Evolutionary conservation across 2,329 filamentous ascomycete species (phyloP).

Genomic region (Epicoccum nigrum): DNA sequence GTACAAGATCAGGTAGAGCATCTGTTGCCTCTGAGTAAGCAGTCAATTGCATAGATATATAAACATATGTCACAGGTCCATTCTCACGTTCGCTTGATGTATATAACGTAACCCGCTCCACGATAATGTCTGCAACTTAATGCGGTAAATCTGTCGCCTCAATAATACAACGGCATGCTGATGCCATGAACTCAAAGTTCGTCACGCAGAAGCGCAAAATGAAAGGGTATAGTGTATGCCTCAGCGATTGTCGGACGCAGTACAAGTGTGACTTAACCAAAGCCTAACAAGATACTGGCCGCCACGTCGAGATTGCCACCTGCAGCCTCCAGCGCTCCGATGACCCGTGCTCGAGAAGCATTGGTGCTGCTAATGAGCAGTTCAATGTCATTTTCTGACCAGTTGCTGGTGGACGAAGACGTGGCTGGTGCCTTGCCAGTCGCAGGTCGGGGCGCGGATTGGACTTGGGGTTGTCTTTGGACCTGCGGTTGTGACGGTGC

Average conservation of each 20-base stretch:
- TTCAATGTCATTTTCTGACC: slow-evolving; percentile 71
- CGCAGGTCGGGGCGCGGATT: slow-evolving; percentile 9
- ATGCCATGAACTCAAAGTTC: slow-evolving; percentile 1
- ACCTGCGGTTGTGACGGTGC: slow-evolving; percentile 13
- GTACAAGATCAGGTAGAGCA: slow-evolving; percentile 79
- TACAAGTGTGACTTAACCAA: slow-evolving; percentile 4
- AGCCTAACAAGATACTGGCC: slow-evolving; percentile 73
- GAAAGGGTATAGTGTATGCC: slow-evolving; percentile 9
- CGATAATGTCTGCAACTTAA: no score
- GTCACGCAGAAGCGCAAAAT: neutral
- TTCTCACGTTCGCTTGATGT: no score
- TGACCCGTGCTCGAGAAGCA: slow-evolving; percentile 75
- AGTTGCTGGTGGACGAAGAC: slow-evolving; percentile 33
- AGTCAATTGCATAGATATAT: no score
- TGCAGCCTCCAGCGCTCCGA: slow-evolving; percentile 80
- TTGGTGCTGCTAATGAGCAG: slow-evolving; percentile 75
- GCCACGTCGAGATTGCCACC: slow-evolving; percentile 87
- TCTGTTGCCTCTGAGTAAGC: no score
- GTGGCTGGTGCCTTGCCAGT: slow-evolving; percentile 30
- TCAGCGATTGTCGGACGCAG: neutral
- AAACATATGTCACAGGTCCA: no score
- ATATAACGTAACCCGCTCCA: no score
- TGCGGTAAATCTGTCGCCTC: no score
- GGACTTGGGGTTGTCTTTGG: slow-evolving; percentile 1
- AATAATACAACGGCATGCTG: slow-evolving; percentile 14